Evolutionary conservation across 306 rosid species (phyloP).

Genomic region (Malus sieversii): DNA sequence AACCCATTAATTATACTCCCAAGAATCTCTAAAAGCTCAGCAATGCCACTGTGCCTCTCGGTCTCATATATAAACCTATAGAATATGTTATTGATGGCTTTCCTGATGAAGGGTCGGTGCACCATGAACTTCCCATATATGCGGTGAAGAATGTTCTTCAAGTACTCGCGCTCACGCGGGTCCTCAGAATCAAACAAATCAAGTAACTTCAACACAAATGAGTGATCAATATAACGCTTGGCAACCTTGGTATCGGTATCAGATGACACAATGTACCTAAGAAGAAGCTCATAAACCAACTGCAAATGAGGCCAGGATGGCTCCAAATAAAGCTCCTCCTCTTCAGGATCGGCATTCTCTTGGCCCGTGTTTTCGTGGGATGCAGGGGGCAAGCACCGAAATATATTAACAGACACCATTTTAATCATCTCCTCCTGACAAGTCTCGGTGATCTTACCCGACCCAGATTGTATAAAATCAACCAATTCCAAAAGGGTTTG

Average conservation of each 20-base stretch:
- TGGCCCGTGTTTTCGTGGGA: conserved; percentile 80
- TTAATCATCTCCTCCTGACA: conserved; percentile 88
- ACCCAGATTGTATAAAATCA: conserved; percentile 81
- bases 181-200: conserved; percentile 92
- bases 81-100: conserved; percentile 86
- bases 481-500: conserved; percentile 77
- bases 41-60: conserved; percentile 78
- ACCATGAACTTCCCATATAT: conserved; percentile 97
- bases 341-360: conserved; percentile 74
- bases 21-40: conserved; percentile 93
- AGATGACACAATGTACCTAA: conserved; percentile 81
- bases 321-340: conserved; percentile 75
- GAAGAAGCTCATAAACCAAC: conserved; percentile 81
- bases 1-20: conserved; percentile 96
- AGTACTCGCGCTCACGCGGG: conserved; percentile 86
- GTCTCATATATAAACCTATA: conserved; percentile 87
- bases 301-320: conserved; percentile 95
- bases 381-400: conserved; percentile 84
- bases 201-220: conserved; percentile 74
- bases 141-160: conserved; percentile 92
- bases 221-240: conserved; percentile 84
- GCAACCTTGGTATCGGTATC: conserved; percentile 92
- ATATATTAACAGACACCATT: conserved; percentile 79
- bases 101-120: conserved; percentile 93
- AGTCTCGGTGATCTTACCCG: conserved; percentile 74